Evolutionary conservation across 1,139 yeast species (phyloP), one percentile per base, ranked within the genome.

Genomic region (Torulaspora pretoriensis): DNA sequence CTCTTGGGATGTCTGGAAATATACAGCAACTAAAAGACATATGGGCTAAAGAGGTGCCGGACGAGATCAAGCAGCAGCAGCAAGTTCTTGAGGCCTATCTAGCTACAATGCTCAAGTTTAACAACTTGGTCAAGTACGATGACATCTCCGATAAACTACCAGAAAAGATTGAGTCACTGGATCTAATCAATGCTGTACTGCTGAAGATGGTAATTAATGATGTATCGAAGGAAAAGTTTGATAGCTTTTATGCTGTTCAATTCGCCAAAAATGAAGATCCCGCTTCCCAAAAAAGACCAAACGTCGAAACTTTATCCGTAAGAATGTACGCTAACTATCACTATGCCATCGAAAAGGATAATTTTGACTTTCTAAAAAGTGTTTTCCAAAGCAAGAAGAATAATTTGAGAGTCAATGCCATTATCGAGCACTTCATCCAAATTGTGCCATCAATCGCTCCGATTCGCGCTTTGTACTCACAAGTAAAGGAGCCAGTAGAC

Each of bases 41-140:
- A 10, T 61, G 63, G 62, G 46, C 45, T 2, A 40, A 53, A 17
- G 64, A 62, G 31, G 42, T 60, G 17, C 57, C 65, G 8, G 27
- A 31, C 10, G 50, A 47, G 1, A 16, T 53, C 28, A 59, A 56
- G 38, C 32, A 46, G n/a, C 42, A 56, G 14, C 49, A 44, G 12
- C 28, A 23, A 3, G 42, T 61, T 8, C 32, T 43, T 7, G 63
- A 62, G 37, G 44, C 55, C 10, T 57, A 56, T 42, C 44, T 57
- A 17, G 32, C 44, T 10, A 47, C 52, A 7, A 35, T 53, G 22
- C 38, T 55, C 19, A 47, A 47, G 19, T 35, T 42, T 8, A 41
- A 48, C 12, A 35, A 39, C 17, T 43, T 47, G n/a, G 35, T 45
- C 12, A 39, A 44, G 9, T 48, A 45, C 16, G 37, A 42, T 8